Conservation (phyloP, 1,284 basidiomycete species). For the Singerocomus inundabilis region DNA sequence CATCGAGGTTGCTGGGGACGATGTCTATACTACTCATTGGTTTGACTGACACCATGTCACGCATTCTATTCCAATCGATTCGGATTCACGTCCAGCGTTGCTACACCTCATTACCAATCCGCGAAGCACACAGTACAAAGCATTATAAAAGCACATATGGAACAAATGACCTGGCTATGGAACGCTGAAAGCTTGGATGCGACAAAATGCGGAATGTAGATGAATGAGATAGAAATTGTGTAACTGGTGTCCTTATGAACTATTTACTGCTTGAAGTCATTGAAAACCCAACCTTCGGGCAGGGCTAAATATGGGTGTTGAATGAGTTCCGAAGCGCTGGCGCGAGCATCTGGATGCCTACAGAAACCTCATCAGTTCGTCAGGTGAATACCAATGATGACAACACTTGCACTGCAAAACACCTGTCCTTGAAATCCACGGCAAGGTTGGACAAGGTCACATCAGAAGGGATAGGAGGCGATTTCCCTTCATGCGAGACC, state of each 20-base stretch:
- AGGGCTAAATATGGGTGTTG: conserved; percentile 82
- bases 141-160: conserved; percentile 35
- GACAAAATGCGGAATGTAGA: conserved; percentile 25
- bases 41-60: background rate
- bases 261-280: conserved; percentile 44
- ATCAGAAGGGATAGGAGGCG: conserved; percentile 88
- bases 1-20: background rate
- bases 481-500: conserved; percentile 79
- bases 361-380: conserved; percentile 9
- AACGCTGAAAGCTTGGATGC: conserved; percentile 19
- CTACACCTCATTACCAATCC: conserved; percentile 30
- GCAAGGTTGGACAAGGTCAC: conserved; percentile 74
- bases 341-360: conserved; percentile 85
- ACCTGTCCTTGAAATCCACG: conserved; percentile 84
- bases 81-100: conserved; percentile 35
- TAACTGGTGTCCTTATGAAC: conserved; percentile 15
- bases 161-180: conserved; percentile 24
- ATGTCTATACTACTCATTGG: background rate
- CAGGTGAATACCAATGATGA: background rate
- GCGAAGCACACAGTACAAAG: conserved; percentile 24
- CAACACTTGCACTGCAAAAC: conserved; percentile 80
- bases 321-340: conserved; percentile 80
- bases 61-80: conserved; percentile 1
- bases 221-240: conserved; percentile 27
- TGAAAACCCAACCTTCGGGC: conserved; percentile 77